Evolutionary conservation across 2,329 filamentous ascomycete species (phyloP).

Genomic region (Apiospora hydei): DNA sequence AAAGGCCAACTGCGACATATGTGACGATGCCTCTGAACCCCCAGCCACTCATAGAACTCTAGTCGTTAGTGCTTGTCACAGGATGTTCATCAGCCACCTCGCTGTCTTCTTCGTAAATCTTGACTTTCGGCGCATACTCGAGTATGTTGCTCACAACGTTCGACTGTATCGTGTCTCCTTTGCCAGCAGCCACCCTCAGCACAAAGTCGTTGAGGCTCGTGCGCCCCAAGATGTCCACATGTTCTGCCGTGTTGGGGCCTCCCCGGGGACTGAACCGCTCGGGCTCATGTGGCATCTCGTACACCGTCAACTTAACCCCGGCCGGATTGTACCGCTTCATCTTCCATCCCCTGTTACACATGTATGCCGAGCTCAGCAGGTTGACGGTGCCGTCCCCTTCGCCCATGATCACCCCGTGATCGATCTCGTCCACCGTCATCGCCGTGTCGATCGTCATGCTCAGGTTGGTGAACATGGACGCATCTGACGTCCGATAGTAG

Average conservation of each 20-base stretch:
- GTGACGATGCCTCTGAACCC: background rate
- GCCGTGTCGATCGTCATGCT: constrained; percentile 78
- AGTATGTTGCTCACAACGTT: constrained; percentile 81
- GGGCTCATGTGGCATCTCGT: constrained; percentile 96
- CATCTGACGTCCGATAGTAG: constrained; percentile 78
- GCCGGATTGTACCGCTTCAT: constrained; percentile 94
- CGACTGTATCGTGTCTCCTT: constrained; percentile 79
- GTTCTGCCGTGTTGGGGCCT: constrained; percentile 78
- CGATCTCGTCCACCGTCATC: constrained; percentile 66
- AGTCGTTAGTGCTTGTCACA: background rate
- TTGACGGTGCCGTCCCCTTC: constrained; percentile 97
- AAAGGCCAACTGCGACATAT: background rate
- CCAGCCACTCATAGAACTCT: background rate
- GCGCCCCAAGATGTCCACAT: constrained; percentile 93
- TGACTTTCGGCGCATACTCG: constrained; percentile 83
- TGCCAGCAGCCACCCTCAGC: constrained; percentile 83
- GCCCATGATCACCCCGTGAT: constrained; percentile 93
- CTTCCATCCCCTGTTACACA: constrained; percentile 95
- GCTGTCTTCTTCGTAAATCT: constrained; percentile 73
- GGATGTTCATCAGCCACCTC: constrained; percentile 22
- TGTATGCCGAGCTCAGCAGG: constrained; percentile 89
- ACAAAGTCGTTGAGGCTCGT: constrained; percentile 91
- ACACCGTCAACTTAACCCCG: constrained; percentile 79
- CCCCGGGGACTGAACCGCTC: constrained; percentile 87
- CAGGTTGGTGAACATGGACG: constrained; percentile 62